phyloP scores from a whole-genome alignment of 2,329 filamentous ascomycete species.

The Alternaria angustiovoidea region DNA sequence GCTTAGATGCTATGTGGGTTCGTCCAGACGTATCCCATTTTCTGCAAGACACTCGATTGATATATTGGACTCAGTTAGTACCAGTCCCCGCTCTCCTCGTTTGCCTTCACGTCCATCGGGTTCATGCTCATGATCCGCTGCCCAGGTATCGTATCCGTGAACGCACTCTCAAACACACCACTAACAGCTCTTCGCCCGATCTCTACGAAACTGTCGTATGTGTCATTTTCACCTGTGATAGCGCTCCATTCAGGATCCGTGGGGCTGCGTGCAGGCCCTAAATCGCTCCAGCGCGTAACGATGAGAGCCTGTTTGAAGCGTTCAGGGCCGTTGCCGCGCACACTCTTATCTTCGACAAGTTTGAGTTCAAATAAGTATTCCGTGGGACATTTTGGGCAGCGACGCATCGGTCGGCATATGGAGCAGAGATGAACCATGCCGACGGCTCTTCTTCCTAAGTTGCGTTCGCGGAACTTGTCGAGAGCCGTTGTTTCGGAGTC shows the following conservation, averaged over 20 bases:
- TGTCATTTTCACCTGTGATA: constrained; percentile 52
- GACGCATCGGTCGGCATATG: constrained; percentile 65
- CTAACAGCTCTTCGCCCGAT: constrained; percentile 65
- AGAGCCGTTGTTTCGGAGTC: constrained; percentile 50
- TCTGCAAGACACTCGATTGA: neutral
- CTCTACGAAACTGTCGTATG: constrained; percentile 63
- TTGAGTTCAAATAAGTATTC: constrained; percentile 70
- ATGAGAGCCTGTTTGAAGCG: constrained; percentile 68
- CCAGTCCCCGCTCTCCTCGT: constrained; percentile 66
- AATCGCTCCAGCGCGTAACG: constrained; percentile 68
- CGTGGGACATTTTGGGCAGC: constrained; percentile 68
- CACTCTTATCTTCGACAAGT: constrained; percentile 62
- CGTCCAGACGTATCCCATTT: neutral
- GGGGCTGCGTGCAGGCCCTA: constrained; percentile 60
- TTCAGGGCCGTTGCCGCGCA: constrained; percentile 48
- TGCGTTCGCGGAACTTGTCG: constrained; percentile 48
- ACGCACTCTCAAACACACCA: constrained; percentile 66
- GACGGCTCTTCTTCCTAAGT: constrained; percentile 42
- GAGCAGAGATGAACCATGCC: constrained; percentile 63
- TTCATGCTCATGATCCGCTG: constrained; percentile 67
- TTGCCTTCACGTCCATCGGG: constrained; percentile 61
- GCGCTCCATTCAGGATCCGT: constrained; percentile 63
- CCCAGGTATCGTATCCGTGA: constrained; percentile 64
- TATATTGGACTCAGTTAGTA: constrained; percentile 53
- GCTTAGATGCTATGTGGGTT: neutral